These are phyloP conservation scores for Boletellus ananiceps DNA, from an alignment of 768 basidiomycete genomes.

Conservation along the genomic window DNA sequence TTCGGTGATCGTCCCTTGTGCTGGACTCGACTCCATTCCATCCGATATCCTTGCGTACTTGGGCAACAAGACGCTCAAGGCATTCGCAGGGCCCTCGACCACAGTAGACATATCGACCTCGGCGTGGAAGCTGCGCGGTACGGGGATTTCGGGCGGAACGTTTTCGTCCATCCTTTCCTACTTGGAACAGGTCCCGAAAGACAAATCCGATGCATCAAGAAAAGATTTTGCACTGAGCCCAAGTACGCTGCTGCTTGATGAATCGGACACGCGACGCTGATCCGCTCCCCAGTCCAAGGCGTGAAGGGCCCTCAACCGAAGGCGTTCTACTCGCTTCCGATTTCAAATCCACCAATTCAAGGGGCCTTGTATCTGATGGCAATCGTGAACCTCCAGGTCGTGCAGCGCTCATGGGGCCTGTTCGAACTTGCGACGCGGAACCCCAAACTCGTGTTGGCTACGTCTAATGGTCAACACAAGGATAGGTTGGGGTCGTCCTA, in stretches of 20 bases:
- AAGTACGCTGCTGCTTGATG: conserved; percentile 24
- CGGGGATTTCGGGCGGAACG: conserved; percentile 36
- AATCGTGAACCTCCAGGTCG: conserved; percentile 41
- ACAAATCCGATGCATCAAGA: conserved; percentile 27
- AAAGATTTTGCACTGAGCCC: conserved; percentile 42
- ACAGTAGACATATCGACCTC: conserved; percentile 54
- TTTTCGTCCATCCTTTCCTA: conserved; percentile 31
- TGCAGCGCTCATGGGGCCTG: conserved; percentile 56
- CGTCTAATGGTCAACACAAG: conserved; percentile 15
- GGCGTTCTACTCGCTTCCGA: conserved; percentile 37
- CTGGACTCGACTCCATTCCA: conserved; percentile 75
- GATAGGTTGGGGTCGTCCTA: conserved; percentile 38
- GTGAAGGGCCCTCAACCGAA: conserved; percentile 24
- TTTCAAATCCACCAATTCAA: conserved; percentile 28
- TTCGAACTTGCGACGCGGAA: conserved; percentile 31
- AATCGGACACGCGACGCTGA: background rate
- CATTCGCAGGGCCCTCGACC: conserved; percentile 31
- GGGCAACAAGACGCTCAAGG: conserved; percentile 64
- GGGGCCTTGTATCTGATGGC: conserved; percentile 45
- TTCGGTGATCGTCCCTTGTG: conserved; percentile 74
- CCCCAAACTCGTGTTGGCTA: conserved; percentile 12
- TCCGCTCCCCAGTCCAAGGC: conserved; percentile 27
- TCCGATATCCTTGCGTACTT: conserved; percentile 68
- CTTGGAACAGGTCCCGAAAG: conserved; percentile 31
- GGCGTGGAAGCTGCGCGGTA: conserved; percentile 36